Evolutionary conservation across 2,329 filamentous ascomycete species (phyloP), one percentile per base, ranked within the genome.

Genomic region (Fusarium circinatum): DNA sequence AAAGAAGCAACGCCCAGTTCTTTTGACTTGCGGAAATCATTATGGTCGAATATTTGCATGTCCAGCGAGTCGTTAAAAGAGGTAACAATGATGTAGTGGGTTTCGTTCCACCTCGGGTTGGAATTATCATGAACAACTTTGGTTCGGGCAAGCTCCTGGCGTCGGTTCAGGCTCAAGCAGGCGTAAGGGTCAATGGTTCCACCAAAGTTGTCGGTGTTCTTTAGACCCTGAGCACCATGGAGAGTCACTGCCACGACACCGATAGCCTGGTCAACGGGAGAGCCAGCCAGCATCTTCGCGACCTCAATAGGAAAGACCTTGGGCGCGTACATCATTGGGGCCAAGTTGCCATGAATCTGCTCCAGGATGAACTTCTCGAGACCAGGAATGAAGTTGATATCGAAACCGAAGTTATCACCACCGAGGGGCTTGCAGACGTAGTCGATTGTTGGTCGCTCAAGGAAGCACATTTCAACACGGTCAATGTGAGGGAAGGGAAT

Each of bases 221-320:
- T 98, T 77, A 99, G 89, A 41, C 95, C 95, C 75, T 95, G 91
- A 6, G 95, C 96, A 45, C 94, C 93, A 81, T 99, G 94, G 71
- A 99, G 89, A 12, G 95, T 98, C 70, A 99, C 87, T 30, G 96
- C 96, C 60, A 99, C 84, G 14, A 99, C 95, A 81, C 96, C 96
- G 78, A 99, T 94, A 17, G 96, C 96, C 83, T 98, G 94, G 81
- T 99, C 97, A 57, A 99, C 94, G 1, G 96, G 91, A 66, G 93
- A 96, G 67, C 96, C 96, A 48, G 96, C 94, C 73, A 99, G 88
- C 94, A 99, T 96, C 88, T 99, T 98, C 76, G 96, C 96, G 64
- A 99, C 94, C 80, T 99, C 96, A 75, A 99, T 96, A 22, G 96
- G 96, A 87, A 99, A 99, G 56, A 98, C 95, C 77, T 99, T 98